These are phyloP conservation scores for Suillus weaverae DNA, from an alignment of 768 basidiomycete genomes.

Conservation along the genomic window DNA sequence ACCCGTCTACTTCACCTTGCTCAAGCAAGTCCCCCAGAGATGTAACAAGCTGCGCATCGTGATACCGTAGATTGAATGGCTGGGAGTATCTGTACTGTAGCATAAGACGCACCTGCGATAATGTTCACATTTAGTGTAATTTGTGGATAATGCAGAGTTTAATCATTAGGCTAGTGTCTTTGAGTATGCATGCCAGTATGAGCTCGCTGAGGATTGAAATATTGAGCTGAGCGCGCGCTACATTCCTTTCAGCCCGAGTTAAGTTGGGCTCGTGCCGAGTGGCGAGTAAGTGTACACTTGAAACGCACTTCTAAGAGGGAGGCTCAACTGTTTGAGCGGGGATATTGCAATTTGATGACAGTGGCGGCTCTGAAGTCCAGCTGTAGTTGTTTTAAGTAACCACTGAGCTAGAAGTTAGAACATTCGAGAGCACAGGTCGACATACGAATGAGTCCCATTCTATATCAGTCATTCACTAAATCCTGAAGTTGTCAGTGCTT, in stretches of 20 bases:
- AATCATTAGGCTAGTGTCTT: not conserved
- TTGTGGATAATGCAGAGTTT: not conserved
- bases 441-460: not conserved
- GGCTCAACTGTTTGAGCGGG: not conserved
- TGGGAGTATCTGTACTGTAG: not conserved
- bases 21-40: not conserved
- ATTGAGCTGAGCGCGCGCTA: not conserved
- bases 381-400: not conserved
- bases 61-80: not conserved
- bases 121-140: no score
- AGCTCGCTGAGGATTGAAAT: not conserved
- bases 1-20: slow-evolving; percentile 1
- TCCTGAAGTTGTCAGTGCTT: not conserved
- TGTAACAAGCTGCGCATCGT: not conserved
- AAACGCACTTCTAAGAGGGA: not conserved
- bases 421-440: not conserved
- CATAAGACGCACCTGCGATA: not conserved
- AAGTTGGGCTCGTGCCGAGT: not conserved
- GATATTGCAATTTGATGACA: no score
- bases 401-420: not conserved
- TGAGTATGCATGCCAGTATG: not conserved
- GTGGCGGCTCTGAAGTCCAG: not conserved
- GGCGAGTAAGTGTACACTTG: not conserved
- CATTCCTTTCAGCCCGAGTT: not conserved
- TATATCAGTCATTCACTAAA: not conserved